Conservation (phyloP, 331 rosid genomes). For the Pyrus hybrid region DNA sequence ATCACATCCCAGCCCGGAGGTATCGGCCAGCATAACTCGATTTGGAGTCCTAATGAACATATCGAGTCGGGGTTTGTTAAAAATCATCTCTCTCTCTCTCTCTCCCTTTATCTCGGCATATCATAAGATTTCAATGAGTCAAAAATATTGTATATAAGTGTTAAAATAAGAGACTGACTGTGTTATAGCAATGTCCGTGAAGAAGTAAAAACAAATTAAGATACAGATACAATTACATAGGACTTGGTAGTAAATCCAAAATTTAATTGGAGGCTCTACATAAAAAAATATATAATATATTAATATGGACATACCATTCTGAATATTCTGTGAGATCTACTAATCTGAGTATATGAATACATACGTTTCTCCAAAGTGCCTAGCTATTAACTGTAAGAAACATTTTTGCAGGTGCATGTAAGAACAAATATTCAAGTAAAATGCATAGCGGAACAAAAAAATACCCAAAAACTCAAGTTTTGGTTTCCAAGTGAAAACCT, state of each 20-base stretch:
- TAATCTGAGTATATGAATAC: slow-evolving; percentile 37
- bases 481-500: slow-evolving; percentile 40
- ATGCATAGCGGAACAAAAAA: background rate
- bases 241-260: background rate
- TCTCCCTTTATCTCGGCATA: too few relatives aligned
- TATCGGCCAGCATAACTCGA: too few relatives aligned
- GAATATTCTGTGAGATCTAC: slow-evolving; percentile 71
- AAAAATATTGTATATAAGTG: too few relatives aligned
- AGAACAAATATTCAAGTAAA: background rate
- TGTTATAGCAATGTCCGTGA: too few relatives aligned
- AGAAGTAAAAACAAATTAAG: background rate
- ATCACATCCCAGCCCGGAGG: too few relatives aligned
- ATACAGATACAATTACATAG: background rate
- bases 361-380: slow-evolving; percentile 94
- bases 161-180: too few relatives aligned
- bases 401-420: background rate
- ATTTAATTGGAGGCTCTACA: background rate
- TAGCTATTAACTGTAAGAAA: slow-evolving; percentile 56
- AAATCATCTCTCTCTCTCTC: too few relatives aligned
- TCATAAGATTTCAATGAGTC: too few relatives aligned
- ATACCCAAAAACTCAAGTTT: background rate
- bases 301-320: too few relatives aligned
- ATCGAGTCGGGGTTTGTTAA: too few relatives aligned
- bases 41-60: too few relatives aligned
- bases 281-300: slow-evolving; percentile 14